Conservation (phyloP, 2,329 filamentous ascomycete species). For the Leptographium radiaticola region DNA sequence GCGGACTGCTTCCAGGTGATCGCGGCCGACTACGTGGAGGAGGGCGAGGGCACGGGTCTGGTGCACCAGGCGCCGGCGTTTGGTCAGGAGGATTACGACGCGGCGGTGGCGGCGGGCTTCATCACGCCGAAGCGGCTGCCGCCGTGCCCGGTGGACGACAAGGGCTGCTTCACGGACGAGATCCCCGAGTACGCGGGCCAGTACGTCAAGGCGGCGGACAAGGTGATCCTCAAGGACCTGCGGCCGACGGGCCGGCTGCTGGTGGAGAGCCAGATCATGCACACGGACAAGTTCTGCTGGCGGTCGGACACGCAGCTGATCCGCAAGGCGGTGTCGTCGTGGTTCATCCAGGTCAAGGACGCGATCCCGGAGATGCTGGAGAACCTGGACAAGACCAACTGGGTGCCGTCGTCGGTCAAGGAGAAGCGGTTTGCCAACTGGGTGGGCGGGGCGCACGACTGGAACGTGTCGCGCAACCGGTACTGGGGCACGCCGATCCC, state of each 20-base stretch:
- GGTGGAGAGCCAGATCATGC: slow-evolving; percentile 75
- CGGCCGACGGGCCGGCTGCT: slow-evolving; percentile 65
- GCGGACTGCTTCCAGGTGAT: slow-evolving; percentile 74
- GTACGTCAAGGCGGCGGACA: slow-evolving; percentile 87
- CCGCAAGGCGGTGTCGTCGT: slow-evolving; percentile 81
- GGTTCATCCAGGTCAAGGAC: slow-evolving; percentile 82
- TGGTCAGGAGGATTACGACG: slow-evolving; percentile 90
- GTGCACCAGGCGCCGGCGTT: slow-evolving; percentile 91
- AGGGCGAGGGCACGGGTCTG: slow-evolving; percentile 82
- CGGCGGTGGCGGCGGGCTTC: slow-evolving; percentile 63
- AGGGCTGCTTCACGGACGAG: slow-evolving; percentile 57
- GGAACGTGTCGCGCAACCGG: slow-evolving; percentile 87
- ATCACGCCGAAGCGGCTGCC: slow-evolving; percentile 64
- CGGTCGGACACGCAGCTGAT: slow-evolving; percentile 92
- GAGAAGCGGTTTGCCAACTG: slow-evolving; percentile 84
- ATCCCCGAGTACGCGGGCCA: slow-evolving; percentile 72
- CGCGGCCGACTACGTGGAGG: slow-evolving; percentile 75
- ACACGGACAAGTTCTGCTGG: slow-evolving; percentile 90
- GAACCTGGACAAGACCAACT: slow-evolving; percentile 79
- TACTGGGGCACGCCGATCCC: slow-evolving; percentile 66
- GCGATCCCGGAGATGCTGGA: slow-evolving; percentile 81
- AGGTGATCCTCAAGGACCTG: slow-evolving; percentile 80
- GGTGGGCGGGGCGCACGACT: slow-evolving; percentile 84
- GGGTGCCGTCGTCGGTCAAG: slow-evolving; percentile 85
- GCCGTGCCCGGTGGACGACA: slow-evolving; percentile 82